Percentiles rank a stretch among this genome's conserved stretches.
phyloP scores from a whole-genome alignment of 2,329 filamentous ascomycete genomes.

The Fusarium falciforme region DNA sequence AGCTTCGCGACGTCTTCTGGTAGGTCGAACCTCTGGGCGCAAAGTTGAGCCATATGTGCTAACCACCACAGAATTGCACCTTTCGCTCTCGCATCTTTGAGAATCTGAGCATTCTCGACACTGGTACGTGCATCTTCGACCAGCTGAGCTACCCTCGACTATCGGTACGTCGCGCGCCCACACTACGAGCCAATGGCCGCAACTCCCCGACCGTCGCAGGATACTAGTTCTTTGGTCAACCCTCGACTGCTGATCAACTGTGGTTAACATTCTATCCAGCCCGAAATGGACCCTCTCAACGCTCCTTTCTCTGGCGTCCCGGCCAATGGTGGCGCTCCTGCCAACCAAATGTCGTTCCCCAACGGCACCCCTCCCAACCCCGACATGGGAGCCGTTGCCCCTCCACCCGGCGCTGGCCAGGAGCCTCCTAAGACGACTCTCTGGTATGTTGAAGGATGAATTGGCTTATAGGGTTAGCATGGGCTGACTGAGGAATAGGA shows the following conservation, averaged over 20 bases:
- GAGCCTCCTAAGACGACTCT: conserved; percentile 69
- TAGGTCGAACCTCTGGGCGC: conserved; percentile 2
- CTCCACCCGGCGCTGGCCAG: conserved; percentile 49
- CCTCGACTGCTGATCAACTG: not conserved
- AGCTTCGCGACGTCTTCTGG: conserved; percentile 37
- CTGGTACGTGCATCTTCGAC: not conserved
- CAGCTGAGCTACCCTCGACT: not conserved
- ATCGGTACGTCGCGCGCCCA: not conserved
- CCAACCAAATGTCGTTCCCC: conserved; percentile 51
- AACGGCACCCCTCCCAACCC: conserved; percentile 55
- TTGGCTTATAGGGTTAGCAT: not conserved
- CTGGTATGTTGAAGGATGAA: conserved; percentile 56
- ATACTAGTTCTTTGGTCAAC: not conserved
- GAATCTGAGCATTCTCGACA: conserved; percentile 31
- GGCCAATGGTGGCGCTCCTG: conserved; percentile 47
- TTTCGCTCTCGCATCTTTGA: conserved; percentile 26
- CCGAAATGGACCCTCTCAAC: conserved; percentile 48
- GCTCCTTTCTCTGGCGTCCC: conserved; percentile 45
- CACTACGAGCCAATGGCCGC: not conserved
- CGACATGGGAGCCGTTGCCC: conserved; percentile 51
- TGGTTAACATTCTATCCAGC: conserved; percentile 31
- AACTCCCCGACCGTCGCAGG: not conserved
- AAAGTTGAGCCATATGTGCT: not conserved
- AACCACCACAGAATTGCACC: conserved; percentile 19
- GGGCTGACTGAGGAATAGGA: conserved; percentile 68